Evolutionary conservation across 441 rosid species (phyloP).

Genomic region (Bruguiera hainesii): DNA sequence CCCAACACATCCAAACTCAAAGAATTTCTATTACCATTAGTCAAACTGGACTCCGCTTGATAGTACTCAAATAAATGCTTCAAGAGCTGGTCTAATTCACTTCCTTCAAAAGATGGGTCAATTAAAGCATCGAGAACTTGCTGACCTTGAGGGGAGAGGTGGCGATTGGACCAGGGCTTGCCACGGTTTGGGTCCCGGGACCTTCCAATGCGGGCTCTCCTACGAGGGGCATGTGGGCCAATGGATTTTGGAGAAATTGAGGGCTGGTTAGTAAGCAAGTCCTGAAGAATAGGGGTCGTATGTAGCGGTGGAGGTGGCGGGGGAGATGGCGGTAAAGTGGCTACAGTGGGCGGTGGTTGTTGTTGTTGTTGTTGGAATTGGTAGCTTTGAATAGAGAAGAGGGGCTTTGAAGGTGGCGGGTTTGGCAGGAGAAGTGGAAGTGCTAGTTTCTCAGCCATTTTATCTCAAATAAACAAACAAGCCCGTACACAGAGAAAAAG

Average conservation of each 20-base stretch:
- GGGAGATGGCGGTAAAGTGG: slow-evolving; percentile 5
- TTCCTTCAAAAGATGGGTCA: slow-evolving; percentile 52
- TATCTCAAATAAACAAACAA: neutral
- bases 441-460: slow-evolving; percentile 74
- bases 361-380: slow-evolving; percentile 19
- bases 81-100: slow-evolving; percentile 37
- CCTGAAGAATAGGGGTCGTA: slow-evolving; percentile 38
- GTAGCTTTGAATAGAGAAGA: slow-evolving; percentile 13
- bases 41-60: slow-evolving; percentile 26
- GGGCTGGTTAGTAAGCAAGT: slow-evolving; percentile 35
- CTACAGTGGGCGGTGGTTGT: slow-evolving; percentile 20
- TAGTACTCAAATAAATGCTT: slow-evolving; percentile 35
- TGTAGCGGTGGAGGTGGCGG: slow-evolving; percentile 25
- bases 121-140: slow-evolving; percentile 46
- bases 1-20: slow-evolving; percentile 53
- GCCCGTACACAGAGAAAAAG: neutral
- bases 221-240: slow-evolving; percentile 2
- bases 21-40: slow-evolving; percentile 18
- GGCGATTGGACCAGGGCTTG: slow-evolving; percentile 65
- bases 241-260: slow-evolving; percentile 30
- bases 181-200: slow-evolving; percentile 67
- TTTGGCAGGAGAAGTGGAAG: slow-evolving; percentile 67
- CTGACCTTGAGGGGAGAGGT: slow-evolving; percentile 67
- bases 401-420: slow-evolving; percentile 30
- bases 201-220: slow-evolving; percentile 53